Conservation (phyloP, 306 rosid genomes). For the Echinosophora koreensis region DNA sequence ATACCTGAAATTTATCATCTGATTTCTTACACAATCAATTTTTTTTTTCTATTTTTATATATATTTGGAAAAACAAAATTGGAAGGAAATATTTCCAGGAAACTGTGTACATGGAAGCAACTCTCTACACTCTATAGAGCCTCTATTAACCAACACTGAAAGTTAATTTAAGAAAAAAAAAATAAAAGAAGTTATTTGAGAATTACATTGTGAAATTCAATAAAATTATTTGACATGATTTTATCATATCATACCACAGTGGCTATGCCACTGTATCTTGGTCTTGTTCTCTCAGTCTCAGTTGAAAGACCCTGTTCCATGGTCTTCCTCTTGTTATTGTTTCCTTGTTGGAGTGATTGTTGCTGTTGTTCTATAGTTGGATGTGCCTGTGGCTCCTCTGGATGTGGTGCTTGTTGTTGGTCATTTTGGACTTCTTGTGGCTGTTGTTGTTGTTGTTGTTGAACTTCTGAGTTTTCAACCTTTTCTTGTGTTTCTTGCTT, state of each 20-base stretch:
- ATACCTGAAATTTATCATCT: conserved; percentile 20
- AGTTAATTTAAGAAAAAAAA: conserved; percentile 30
- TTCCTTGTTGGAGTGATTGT: conserved; percentile 52
- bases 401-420: conserved; percentile 1
- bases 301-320: conserved; percentile 82
- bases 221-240: conserved; percentile 45
- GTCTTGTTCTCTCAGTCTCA: conserved; percentile 89
- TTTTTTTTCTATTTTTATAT: conserved; percentile 35
- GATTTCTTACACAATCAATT: conserved; percentile 18
- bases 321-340: conserved; percentile 77
- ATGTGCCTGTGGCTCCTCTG: conserved; percentile 7
- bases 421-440: conserved; percentile 42
- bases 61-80: conserved; percentile 62
- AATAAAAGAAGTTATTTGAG: conserved; percentile 33
- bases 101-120: conserved; percentile 63
- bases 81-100: conserved; percentile 68
- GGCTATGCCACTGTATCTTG: conserved; percentile 80
- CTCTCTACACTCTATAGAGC: conserved; percentile 64
- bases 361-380: conserved; percentile 53
- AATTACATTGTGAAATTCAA: conserved; percentile 52
- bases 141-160: conserved; percentile 57
- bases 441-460: conserved; percentile 24
- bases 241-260: conserved; percentile 70
- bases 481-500: conserved; percentile 46
- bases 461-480: conserved; percentile 50